Base-by-base conservation (phyloP, 1,284 basidiomycete genomes). In the Trametes hirsuta region DNA sequence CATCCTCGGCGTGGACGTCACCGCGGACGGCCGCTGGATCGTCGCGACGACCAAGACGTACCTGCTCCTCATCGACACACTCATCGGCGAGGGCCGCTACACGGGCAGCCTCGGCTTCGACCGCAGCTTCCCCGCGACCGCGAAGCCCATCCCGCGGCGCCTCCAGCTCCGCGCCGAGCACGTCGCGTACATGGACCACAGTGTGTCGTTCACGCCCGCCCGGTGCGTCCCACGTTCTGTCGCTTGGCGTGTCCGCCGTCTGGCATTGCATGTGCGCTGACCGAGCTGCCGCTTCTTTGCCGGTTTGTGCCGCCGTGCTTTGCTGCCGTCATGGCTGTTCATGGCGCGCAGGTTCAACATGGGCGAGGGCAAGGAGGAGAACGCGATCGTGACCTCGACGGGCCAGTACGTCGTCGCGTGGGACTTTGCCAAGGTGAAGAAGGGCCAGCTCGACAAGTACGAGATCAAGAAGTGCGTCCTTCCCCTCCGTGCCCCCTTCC, bases 41-140 rank as follows among this genome's bases (percentile, higher is more conserved):
- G 92, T 99, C 35, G 97, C 96, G 6, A 99, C 97, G 35, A 98
- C 95, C 68, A 93, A 93, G 79, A 96, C 90, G 6, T 98, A 98
- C 73, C 80, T 99, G 59, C 80, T 99, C 49, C 85, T 99, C 62
- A 96, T 99, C 71, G 96, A 99, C 73, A 96, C 95, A 0, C 84
- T 96, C 60, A 98, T 98, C 68, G 94, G 94, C 24, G 92, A 94
- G 68, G 96, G 96, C 4, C 84, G 89, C 55, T 95, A 95, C 72
- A 84, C 89, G 45, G 97, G 96, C 14, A 84, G 84, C 48, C 79
- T 95, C 45, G 97, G 96, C 46, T 98, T 98, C 71, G 96, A 98
- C 73, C 84, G 95, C 56, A 91, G 90, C 72, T 99, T 99, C 88
- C 97, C 97, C 6, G 95, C 94, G 18, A 88, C 87, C 54, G 85